Evolutionary conservation across 257 asterid genomes (phyloP).

Genomic region (Solanum tarapatanum): DNA sequence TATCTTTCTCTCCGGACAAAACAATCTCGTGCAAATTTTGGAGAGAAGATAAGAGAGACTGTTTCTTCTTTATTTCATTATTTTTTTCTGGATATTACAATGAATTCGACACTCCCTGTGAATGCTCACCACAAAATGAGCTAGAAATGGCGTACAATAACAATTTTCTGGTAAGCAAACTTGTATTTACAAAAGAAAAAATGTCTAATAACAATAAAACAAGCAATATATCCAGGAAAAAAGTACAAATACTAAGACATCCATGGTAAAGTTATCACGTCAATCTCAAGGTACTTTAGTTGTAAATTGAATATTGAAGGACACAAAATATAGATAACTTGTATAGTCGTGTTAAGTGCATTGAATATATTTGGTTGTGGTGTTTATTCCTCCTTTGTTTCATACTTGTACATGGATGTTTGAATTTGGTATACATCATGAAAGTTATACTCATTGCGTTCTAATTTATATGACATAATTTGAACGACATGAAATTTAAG

Average conservation of each 20-base stretch:
- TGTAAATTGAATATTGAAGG: not conserved
- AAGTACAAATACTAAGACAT: not conserved
- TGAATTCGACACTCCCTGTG: not conserved
- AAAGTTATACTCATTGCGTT: too few species aligned
- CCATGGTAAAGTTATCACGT: not conserved
- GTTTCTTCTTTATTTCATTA: not conserved
- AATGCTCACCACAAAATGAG: not conserved
- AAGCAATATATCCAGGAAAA: not conserved
- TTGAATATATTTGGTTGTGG: too few species aligned
- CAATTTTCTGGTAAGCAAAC: not conserved
- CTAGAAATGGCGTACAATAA: not conserved
- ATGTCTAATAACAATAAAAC: not conserved
- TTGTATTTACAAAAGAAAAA: not conserved
- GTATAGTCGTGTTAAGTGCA: too few species aligned
- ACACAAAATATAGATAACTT: too few species aligned
- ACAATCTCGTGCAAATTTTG: not conserved
- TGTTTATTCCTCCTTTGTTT: too few species aligned
- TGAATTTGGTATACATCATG: too few species aligned
- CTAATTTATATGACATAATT: too few species aligned
- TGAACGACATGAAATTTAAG: too few species aligned
- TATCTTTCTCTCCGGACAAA: not conserved
- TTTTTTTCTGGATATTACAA: not conserved
- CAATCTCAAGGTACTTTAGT: not conserved
- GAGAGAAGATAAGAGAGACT: not conserved
- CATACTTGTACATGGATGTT: too few species aligned